Evolutionary conservation across 2,329 filamentous ascomycete genomes (phyloP).

Genomic region (Myriosclerotinia curreyana): DNA sequence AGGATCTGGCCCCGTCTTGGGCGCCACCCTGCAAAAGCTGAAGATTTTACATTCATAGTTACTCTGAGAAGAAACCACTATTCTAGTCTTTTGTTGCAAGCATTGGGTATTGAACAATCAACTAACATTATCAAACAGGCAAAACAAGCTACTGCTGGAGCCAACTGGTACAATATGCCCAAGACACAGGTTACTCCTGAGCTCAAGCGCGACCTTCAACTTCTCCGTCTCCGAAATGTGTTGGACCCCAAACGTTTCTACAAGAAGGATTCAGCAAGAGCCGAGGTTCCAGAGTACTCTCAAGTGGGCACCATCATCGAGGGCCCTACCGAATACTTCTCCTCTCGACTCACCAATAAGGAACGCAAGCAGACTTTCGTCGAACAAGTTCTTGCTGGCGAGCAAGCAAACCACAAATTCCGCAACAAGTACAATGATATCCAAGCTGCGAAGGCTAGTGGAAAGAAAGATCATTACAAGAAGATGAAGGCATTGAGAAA

Average conservation of each 20-base stretch:
- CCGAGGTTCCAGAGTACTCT: slow-evolving; percentile 68
- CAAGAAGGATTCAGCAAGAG: slow-evolving; percentile 68
- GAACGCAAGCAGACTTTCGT: slow-evolving; percentile 84
- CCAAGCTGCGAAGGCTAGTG: slow-evolving; percentile 76
- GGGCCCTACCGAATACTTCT: slow-evolving; percentile 85
- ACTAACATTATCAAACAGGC: slow-evolving; percentile 34
- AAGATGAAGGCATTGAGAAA: slow-evolving; percentile 55
- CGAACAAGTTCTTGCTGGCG: slow-evolving; percentile 73
- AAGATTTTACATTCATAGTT: slow-evolving; percentile 62
- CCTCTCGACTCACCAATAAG: slow-evolving; percentile 75
- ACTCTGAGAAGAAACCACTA: slow-evolving; percentile 54
- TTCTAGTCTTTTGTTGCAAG: slow-evolving; percentile 16
- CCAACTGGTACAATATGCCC: slow-evolving; percentile 84
- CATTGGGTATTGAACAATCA: slow-evolving; percentile 18
- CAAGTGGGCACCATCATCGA: slow-evolving; percentile 87
- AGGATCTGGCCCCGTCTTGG: slow-evolving; percentile 77
- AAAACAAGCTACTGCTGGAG: slow-evolving; percentile 65
- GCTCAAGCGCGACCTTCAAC: slow-evolving; percentile 83
- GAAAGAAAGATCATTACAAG: slow-evolving; percentile 88
- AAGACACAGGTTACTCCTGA: slow-evolving; percentile 80
- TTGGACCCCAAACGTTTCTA: slow-evolving; percentile 72
- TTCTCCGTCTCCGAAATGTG: slow-evolving; percentile 84
- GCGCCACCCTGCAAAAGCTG: slow-evolving; percentile 67
- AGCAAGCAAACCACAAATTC: slow-evolving; percentile 67
- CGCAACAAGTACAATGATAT: slow-evolving; percentile 85